Base-by-base conservation (phyloP, 2,329 filamentous ascomycete genomes). In the Sphaerulina populicola region DNA sequence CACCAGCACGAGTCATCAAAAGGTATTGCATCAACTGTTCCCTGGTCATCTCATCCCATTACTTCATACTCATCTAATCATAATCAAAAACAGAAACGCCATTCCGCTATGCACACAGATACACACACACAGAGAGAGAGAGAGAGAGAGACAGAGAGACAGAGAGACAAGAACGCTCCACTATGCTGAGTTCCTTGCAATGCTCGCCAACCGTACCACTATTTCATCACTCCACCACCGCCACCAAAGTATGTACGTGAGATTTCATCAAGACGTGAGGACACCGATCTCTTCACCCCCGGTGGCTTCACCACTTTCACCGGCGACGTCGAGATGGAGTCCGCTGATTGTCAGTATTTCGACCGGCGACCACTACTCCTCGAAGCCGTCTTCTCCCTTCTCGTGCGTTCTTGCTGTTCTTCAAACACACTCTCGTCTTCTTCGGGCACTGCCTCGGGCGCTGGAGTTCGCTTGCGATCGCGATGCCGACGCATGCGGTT, bases 401-500 rank as follows among this genome's bases (percentile, higher is more conserved):
- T 38, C 4, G 30, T 21, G 8, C 47, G 52, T 21, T 54, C 52
- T 39, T 51, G 49, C 27, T 54, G 37, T 27, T 69, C 68, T 56
- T 61, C 60, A 38, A 62, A 61, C 1, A 60, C 60, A 12, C 72
- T 75, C 62, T 83, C 81, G 37, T 79, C 77, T 54, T 80, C 77
- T 65, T 88, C 84, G 62, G 85, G 81, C 49, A 88, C 85, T 5
- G 81, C 78, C 11, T 84, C 85, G 1, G 85, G 85, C 15, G 84
- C 88, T 53, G 82, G 75, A 57, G 85, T 74, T 69, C 87, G 82
- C 35, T 54, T 56, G 77, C 79, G 60, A 81, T 77, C 63, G 82
- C 73, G 74, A 84, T 86, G 38, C 80, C 83, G 63, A 81, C 74
- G 59, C 82, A 75, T 60, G 60, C 84, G 69, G 47, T 82, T 83